Evolutionary conservation across 2,329 filamentous ascomycete species (phyloP), one percentile per base, ranked within the genome.

Genomic region (Uncinocarpus reesii): DNA sequence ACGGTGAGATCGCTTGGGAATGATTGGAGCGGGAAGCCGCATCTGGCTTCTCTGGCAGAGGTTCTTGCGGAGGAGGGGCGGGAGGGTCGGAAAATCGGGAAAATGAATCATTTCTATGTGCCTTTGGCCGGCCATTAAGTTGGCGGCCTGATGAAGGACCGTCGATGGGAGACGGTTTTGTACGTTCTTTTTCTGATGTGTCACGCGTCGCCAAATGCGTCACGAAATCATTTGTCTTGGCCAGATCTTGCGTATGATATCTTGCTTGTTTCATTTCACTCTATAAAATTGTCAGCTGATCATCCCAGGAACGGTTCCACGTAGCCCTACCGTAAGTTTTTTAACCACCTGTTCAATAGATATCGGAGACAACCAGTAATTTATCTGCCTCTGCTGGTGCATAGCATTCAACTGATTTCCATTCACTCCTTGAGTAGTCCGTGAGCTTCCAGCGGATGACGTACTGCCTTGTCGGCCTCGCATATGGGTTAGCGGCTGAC

Each of bases 331-430:
- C 62, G 85, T 84, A 45, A 92, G 72, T 61, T 81, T 82, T 63
- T 95, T 95, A 32, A 95, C 83, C 49, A 98, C 89, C 58, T 94
- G 86, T 63, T 98, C 92, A 36, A 93, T 92, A 5, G 87, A 93
- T 54, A 95, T 81, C 0, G 89, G 87, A 5, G 86, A 86, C 48
- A 93, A 73, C 80, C 87, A 93, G 58, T 88, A 88, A 31, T 87
- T 86, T 68, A 81, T 77, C 51, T 81, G 80, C 45, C 87, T 77
- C 57, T 86, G 85, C 55, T 87, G 84, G 48, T 78, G 75, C 61
- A 88, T 72, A 11, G 67, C 69, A 56, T 68, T 76, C 57, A 76
- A 69, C 56, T 79, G 75, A 54, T 68, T 72, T 50, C 71, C 73
- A 40, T 70, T 66, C 51, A 75, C 74, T 55, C 78, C 84, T 62